Conservation (phyloP, 495 filamentous ascomycete genomes). For the Clavariopsis aquatica region DNA sequence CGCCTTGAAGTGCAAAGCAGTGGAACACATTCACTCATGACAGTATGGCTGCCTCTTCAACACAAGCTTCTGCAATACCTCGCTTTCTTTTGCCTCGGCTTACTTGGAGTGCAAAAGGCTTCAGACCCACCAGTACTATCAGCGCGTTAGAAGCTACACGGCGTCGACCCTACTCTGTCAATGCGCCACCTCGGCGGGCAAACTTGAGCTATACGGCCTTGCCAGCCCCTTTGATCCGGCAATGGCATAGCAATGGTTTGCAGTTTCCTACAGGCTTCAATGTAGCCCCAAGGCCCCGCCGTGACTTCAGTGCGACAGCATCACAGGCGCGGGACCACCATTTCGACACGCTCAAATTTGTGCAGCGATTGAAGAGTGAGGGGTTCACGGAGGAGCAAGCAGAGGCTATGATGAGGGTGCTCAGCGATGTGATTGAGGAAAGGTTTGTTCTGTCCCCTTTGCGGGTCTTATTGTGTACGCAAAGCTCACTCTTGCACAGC, state of each 20-base stretch:
- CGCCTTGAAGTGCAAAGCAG: neutral
- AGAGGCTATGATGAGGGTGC: slow-evolving; percentile 94
- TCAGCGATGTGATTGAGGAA: slow-evolving; percentile 97
- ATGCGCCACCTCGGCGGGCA: neutral
- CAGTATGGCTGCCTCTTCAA: slow-evolving; percentile 20
- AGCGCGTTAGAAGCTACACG: slow-evolving; percentile 10
- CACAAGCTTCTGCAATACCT: slow-evolving; percentile 27
- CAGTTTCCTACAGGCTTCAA: neutral
- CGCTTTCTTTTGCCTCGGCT: slow-evolving; percentile 35
- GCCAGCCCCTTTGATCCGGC: neutral
- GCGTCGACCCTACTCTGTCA: neutral
- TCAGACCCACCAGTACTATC: slow-evolving; percentile 10
- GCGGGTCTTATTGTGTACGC: slow-evolving; percentile 1
- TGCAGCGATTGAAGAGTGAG: slow-evolving; percentile 83
- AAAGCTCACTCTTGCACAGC: slow-evolving; percentile 43
- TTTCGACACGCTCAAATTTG: slow-evolving; percentile 97
- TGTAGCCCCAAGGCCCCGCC: neutral
- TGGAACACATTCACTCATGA: neutral
- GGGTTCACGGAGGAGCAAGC: slow-evolving; percentile 95
- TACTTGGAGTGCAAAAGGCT: slow-evolving; percentile 8
- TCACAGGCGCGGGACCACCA: slow-evolving; percentile 75
- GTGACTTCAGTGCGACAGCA: slow-evolving; percentile 67
- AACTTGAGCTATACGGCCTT: neutral
- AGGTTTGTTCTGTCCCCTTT: slow-evolving; percentile 52
- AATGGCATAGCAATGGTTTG: neutral